phyloP scores from a whole-genome alignment of 106 monocot species.

The Dioscorea dumetorum region DNA sequence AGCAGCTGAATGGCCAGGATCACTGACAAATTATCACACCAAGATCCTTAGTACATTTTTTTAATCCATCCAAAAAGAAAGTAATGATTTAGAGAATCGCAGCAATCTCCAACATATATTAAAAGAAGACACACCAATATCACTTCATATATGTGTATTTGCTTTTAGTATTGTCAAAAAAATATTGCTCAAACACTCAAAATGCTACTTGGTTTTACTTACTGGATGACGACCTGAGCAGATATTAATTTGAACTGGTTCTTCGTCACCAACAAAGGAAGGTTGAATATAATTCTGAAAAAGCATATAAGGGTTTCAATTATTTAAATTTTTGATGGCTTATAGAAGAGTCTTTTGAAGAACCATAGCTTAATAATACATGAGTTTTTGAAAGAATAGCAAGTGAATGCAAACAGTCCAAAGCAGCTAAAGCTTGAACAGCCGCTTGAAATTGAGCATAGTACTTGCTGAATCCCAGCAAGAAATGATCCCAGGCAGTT shows the following conservation, averaged over 20 bases:
- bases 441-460: conserved; percentile 89
- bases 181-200: neutral
- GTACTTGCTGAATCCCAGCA: conserved; percentile 54
- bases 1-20: too few species aligned
- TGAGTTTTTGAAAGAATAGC: conserved; percentile 80
- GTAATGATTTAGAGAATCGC: too few species aligned
- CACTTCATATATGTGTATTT: too few species aligned
- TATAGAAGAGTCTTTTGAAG: neutral
- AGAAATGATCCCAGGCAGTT: conserved; percentile 60
- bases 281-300: conserved; percentile 89
- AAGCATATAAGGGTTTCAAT: neutral
- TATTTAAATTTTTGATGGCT: neutral
- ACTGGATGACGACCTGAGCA: conserved; percentile 81
- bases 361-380: conserved; percentile 25
- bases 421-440: conserved; percentile 80
- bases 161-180: too few species aligned
- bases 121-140: too few species aligned
- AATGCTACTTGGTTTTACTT: conserved; percentile 20
- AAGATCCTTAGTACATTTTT: too few species aligned
- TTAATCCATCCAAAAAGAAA: too few species aligned
- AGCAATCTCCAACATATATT: too few species aligned
- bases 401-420: conserved; percentile 92
- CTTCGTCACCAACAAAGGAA: conserved; percentile 64
- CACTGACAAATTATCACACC: too few species aligned
- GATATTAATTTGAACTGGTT: conserved; percentile 71